A percentile compares a stretch with the other conserved stretches of the same genome.
Conservation (phyloP, 257 asterid genomes). For the Solanum clarkiae region DNA sequence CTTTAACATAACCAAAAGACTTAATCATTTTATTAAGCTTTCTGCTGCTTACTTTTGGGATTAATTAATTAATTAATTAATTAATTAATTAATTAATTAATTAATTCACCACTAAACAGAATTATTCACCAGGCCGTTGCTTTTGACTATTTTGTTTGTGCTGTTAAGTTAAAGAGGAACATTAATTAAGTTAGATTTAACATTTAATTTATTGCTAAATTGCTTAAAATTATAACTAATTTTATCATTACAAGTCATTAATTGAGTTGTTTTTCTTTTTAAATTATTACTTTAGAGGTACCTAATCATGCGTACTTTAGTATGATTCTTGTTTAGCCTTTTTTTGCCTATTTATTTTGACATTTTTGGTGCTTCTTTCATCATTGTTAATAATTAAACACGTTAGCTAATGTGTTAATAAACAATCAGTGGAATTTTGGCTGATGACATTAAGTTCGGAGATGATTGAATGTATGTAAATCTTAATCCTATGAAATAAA, state of each 20-base stretch:
- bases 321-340: background rate
- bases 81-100: background rate
- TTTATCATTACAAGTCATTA: background rate
- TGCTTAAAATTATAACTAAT: background rate
- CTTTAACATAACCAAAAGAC: slow-evolving; percentile 19
- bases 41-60: background rate
- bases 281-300: background rate
- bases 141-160: slow-evolving; percentile 8
- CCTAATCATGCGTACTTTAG: background rate
- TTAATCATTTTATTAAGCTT: slow-evolving; percentile 32
- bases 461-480: no score
- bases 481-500: background rate
- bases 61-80: background rate
- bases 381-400: background rate
- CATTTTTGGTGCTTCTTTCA: background rate
- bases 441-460: background rate
- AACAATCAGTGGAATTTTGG: background rate
- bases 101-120: background rate
- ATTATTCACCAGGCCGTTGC: slow-evolving; percentile 4
- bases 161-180: background rate
- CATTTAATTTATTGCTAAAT: background rate
- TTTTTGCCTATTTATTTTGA: background rate
- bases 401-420: background rate
- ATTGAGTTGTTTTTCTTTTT: background rate
- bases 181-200: background rate